A percentile compares a stretch with the other conserved stretches of the same genome.
phyloP scores from a whole-genome alignment of 2,329 filamentous ascomycete genomes.

The Hymenoscyphus albidus region DNA sequence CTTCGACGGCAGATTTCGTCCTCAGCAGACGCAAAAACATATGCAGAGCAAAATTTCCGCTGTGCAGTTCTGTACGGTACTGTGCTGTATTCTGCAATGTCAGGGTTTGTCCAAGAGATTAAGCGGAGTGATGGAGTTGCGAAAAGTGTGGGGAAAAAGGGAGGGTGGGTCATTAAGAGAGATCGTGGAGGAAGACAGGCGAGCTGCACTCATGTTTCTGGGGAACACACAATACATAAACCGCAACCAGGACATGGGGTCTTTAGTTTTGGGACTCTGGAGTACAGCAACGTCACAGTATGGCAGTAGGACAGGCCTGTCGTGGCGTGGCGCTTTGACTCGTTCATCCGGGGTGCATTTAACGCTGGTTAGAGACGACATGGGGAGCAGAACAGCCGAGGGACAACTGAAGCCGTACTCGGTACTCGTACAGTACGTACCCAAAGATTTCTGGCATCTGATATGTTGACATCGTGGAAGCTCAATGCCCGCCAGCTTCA shows the following conservation, averaged over 20 bases:
- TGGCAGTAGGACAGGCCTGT: not conserved
- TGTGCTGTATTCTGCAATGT: not conserved
- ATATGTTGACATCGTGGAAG: conserved; percentile 2
- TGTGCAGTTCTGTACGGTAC: not conserved
- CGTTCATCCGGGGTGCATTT: conserved; percentile 11
- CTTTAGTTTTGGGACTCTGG: too few species aligned
- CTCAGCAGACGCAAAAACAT: not conserved
- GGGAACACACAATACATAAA: too few species aligned
- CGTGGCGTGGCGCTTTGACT: conserved; percentile 14
- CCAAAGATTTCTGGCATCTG: conserved; percentile 10
- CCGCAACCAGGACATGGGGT: too few species aligned
- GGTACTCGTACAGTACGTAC: not conserved
- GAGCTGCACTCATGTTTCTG: not conserved
- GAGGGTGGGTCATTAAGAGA: not conserved
- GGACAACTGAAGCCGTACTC: not conserved
- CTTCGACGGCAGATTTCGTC: conserved; percentile 7
- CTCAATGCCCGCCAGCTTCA: not conserved
- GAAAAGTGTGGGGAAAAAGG: conserved; percentile 13
- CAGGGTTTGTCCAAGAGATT: not conserved
- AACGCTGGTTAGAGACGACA: not conserved
- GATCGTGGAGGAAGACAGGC: conserved; percentile 2
- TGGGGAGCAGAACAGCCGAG: conserved; percentile 4
- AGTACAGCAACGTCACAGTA: too few species aligned
- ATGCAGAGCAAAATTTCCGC: conserved; percentile 7
- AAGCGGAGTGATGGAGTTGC: conserved; percentile 13